Conservation (phyloP, 352 stramenopile genomes). For the Hyaloperonospora brassicae region DNA sequence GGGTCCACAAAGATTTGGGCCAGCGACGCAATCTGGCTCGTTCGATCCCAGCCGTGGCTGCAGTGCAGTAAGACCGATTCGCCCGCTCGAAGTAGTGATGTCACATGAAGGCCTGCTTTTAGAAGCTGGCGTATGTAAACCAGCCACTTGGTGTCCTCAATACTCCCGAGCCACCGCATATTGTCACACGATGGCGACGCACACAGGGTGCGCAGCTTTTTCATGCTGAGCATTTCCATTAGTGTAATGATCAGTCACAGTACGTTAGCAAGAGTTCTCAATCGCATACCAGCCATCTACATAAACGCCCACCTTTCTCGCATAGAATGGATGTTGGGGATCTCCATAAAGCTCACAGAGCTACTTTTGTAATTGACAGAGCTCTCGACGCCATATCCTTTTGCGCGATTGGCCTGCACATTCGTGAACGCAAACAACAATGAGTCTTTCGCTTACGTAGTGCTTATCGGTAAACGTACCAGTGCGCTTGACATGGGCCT, state of each 20-base stretch:
- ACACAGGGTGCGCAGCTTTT: slow-evolving; percentile 62
- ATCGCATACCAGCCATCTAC: background rate
- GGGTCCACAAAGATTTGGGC: slow-evolving; percentile 68
- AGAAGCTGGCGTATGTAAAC: slow-evolving; percentile 92
- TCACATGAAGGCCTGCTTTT: slow-evolving; percentile 86
- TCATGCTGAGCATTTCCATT: slow-evolving; percentile 34
- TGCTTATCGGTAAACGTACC: slow-evolving; percentile 18
- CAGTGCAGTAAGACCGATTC: slow-evolving; percentile 78
- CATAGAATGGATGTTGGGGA: slow-evolving; percentile 98
- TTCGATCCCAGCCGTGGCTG: slow-evolving; percentile 84
- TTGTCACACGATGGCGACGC: slow-evolving; percentile 86
- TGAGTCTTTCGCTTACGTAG: background rate
- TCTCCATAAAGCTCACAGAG: slow-evolving; percentile 96
- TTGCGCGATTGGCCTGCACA: slow-evolving; percentile 61
- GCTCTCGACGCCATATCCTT: slow-evolving; percentile 94
- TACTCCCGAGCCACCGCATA: slow-evolving; percentile 82
- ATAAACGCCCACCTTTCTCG: slow-evolving; percentile 82
- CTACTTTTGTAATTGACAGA: slow-evolving; percentile 92
- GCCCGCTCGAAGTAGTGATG: slow-evolving; percentile 86
- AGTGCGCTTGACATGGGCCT: slow-evolving; percentile 73
- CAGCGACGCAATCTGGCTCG: slow-evolving; percentile 81
- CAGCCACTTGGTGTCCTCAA: slow-evolving; percentile 97
- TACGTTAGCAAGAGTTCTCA: background rate
- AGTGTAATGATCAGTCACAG: background rate
- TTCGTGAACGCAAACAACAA: background rate